phyloP scores from a whole-genome alignment of 352 stramenopile species.

The Phytophthora sojae region DNA sequence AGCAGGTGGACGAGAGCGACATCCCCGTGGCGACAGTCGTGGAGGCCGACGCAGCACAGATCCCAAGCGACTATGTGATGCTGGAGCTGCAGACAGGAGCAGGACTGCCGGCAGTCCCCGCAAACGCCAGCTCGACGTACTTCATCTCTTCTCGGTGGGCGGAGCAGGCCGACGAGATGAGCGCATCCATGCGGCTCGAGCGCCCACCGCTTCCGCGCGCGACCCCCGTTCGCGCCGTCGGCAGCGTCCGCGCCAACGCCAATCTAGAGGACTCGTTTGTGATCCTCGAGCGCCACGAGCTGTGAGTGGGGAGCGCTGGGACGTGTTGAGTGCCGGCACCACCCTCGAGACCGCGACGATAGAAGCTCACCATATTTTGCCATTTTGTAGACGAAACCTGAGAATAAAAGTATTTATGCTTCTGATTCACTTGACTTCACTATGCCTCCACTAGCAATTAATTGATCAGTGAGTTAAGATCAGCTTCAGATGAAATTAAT shows the following conservation, averaged over 20 bases:
- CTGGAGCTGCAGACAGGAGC: slow-evolving; percentile 79
- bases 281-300: slow-evolving; percentile 63
- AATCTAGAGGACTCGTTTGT: slow-evolving; percentile 80
- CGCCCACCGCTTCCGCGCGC: slow-evolving; percentile 28
- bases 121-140: slow-evolving; percentile 63
- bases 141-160: slow-evolving; percentile 88
- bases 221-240: slow-evolving; percentile 19
- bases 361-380: slow-evolving; percentile 23
- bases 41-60: slow-evolving; percentile 35
- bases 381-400: slow-evolving; percentile 38
- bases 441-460: too few relatives aligned
- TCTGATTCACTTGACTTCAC: neutral
- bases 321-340: neutral
- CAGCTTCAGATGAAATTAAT: too few relatives aligned
- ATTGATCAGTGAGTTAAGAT: too few relatives aligned
- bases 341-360: neutral
- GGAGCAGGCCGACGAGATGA: slow-evolving; percentile 81
- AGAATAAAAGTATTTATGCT: slow-evolving; percentile 45
- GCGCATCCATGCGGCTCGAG: slow-evolving; percentile 64
- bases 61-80: slow-evolving; percentile 85
- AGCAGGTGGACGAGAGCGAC: slow-evolving; percentile 26
- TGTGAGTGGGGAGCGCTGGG: neutral
- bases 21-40: slow-evolving; percentile 75
- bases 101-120: slow-evolving; percentile 48
- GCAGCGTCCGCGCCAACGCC: slow-evolving; percentile 16